Conservation (phyloP, 352 stramenopile species). For the Thraustochytrium sp. region DNA sequence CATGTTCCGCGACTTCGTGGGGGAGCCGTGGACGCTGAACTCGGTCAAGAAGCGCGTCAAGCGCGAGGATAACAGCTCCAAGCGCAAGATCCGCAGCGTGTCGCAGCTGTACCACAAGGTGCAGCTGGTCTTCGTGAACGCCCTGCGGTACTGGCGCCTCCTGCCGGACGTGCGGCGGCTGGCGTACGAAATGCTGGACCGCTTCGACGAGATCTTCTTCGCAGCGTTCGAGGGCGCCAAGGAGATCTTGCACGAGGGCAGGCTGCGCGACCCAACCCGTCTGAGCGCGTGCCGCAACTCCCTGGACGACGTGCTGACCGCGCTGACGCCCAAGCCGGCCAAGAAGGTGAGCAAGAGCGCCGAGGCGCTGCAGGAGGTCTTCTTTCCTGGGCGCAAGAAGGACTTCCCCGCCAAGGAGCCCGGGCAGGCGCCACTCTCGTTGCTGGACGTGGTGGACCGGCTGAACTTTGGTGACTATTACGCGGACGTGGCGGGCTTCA, state of each 20-base stretch:
- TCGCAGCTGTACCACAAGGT: background rate
- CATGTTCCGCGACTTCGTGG: background rate
- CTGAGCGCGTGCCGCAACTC: background rate
- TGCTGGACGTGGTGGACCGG: background rate
- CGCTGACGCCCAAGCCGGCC: background rate
- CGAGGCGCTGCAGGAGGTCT: background rate
- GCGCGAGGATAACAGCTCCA: background rate
- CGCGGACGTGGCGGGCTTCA: background rate
- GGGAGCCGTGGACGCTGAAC: background rate
- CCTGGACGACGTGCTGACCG: background rate
- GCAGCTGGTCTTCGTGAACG: slow-evolving; percentile 18
- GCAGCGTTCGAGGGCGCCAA: background rate
- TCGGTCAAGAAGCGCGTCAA: background rate
- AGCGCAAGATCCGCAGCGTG: background rate
- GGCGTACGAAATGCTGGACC: background rate
- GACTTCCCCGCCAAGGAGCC: background rate
- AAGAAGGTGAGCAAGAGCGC: too few relatives aligned
- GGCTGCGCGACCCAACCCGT: background rate
- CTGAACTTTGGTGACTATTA: slow-evolving; percentile 17
- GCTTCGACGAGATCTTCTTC: background rate
- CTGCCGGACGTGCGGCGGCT: background rate
- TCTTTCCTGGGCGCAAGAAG: background rate
- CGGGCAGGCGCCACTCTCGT: background rate
- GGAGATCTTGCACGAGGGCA: background rate
- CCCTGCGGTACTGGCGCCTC: slow-evolving; percentile 14